Evolutionary conservation across 2,329 filamentous ascomycete genomes (phyloP).

Genomic region (Xylaria sp.): DNA sequence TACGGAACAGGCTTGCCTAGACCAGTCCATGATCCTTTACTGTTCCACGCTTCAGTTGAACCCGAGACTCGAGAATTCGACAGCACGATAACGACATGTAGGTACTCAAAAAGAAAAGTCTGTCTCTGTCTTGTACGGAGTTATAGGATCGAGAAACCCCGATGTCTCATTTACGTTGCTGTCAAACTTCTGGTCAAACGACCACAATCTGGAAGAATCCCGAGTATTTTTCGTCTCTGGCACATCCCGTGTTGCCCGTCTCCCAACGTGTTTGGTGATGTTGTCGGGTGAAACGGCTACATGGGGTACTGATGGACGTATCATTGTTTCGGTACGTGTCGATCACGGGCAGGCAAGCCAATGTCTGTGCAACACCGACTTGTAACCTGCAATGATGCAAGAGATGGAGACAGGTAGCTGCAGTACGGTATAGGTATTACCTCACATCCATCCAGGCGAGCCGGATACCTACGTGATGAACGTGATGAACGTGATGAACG

Average conservation of each 20-base stretch:
- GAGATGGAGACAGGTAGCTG: no score
- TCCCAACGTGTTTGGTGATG: constrained; percentile 12
- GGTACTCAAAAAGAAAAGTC: background rate
- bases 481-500: no score
- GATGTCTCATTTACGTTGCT: background rate
- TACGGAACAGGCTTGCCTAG: no score
- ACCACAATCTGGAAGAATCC: background rate
- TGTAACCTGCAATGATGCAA: background rate
- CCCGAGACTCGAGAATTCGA: background rate
- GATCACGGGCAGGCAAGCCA: constrained; percentile 16
- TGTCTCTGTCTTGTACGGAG: no score
- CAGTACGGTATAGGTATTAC: no score
- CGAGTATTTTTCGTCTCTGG: constrained; percentile 18
- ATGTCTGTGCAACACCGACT: constrained; percentile 2
- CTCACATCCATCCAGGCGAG: no score
- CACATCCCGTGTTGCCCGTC: constrained; percentile 4
- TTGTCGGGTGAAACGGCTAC: constrained; percentile 25
- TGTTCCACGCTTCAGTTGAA: no score
- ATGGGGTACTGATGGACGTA: constrained; percentile 10
- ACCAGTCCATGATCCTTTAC: no score
- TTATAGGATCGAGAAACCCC: background rate
- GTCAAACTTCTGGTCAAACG: background rate
- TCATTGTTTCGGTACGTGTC: constrained; percentile 20
- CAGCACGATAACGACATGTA: background rate
- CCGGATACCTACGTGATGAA: no score